Conservation (phyloP, 2,329 filamentous ascomycete species). For the Sarocladium kiliense region DNA sequence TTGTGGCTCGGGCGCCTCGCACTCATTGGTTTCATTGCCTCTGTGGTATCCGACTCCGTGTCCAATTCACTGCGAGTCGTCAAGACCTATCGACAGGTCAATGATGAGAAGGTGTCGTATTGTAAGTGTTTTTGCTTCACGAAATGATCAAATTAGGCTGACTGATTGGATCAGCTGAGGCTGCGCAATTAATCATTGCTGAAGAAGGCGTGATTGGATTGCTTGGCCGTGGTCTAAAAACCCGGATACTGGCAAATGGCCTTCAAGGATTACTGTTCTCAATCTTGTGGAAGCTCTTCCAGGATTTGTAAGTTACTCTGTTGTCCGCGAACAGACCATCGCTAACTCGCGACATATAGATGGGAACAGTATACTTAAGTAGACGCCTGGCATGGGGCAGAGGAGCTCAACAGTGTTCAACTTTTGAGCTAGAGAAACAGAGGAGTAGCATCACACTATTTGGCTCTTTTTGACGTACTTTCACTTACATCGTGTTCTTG, state of each 20-base stretch:
- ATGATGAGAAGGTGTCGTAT: constrained; percentile 41
- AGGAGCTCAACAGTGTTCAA: too few relatives aligned
- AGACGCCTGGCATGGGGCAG: too few relatives aligned
- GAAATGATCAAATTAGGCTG: neutral
- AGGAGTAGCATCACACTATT: too few relatives aligned
- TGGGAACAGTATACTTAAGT: too few relatives aligned
- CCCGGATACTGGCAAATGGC: constrained; percentile 42
- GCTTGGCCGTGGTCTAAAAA: constrained; percentile 40
- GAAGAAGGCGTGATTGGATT: constrained; percentile 37
- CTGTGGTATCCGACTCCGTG: constrained; percentile 38
- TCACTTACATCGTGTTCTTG: too few relatives aligned
- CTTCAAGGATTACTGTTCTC: constrained; percentile 42
- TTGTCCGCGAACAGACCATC: constrained; percentile 25
- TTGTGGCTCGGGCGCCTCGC: constrained; percentile 37
- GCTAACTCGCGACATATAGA: too few relatives aligned
- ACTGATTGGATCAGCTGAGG: constrained; percentile 27
- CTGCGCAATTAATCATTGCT: constrained; percentile 32
- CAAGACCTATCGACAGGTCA: constrained; percentile 45
- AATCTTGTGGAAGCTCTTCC: constrained; percentile 43
- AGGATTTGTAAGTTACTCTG: constrained; percentile 35
- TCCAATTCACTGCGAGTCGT: constrained; percentile 43
- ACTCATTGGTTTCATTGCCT: constrained; percentile 34
- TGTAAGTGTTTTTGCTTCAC: constrained; percentile 20
- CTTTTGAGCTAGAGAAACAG: too few relatives aligned
- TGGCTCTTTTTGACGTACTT: too few relatives aligned